phyloP scores from a whole-genome alignment of 164 flowering plant genomes.

The Aristolochia californica region DNA sequence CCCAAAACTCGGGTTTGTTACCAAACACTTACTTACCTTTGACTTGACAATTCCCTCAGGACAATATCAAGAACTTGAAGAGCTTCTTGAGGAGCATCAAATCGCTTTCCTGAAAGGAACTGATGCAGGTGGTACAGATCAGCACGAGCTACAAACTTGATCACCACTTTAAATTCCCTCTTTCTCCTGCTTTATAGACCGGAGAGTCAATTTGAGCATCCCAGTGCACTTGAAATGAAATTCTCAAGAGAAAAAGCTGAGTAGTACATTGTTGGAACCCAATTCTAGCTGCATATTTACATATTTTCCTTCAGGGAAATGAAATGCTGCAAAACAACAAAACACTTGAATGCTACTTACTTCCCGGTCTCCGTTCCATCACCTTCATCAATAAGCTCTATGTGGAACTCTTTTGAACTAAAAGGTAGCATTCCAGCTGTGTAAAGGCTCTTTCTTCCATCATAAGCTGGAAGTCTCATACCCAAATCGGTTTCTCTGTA shows the following conservation, averaged over 20 bases:
- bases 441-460: constrained; percentile 42
- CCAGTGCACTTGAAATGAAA: no score
- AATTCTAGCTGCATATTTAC: no score
- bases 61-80: constrained; percentile 41
- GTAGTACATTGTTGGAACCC: no score
- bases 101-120: constrained; percentile 36
- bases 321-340: neutral
- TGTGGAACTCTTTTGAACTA: constrained; percentile 31
- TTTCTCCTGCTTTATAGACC: constrained; percentile 11
- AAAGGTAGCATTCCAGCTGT: constrained; percentile 51
- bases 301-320: no score
- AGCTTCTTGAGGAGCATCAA: constrained; percentile 35
- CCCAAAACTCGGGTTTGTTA: neutral
- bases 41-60: constrained; percentile 27
- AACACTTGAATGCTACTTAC: constrained; percentile 6
- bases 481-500: constrained; percentile 38
- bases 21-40: constrained; percentile 25
- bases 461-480: constrained; percentile 45
- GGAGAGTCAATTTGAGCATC: neutral
- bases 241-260: no score
- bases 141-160: constrained; percentile 37
- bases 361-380: constrained; percentile 14
- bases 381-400: constrained; percentile 22
- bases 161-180: constrained; percentile 29
- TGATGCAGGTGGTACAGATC: constrained; percentile 26